Evolutionary conservation across 208 protist species (phyloP).

Genomic region (Novymonas esmeraldas): DNA sequence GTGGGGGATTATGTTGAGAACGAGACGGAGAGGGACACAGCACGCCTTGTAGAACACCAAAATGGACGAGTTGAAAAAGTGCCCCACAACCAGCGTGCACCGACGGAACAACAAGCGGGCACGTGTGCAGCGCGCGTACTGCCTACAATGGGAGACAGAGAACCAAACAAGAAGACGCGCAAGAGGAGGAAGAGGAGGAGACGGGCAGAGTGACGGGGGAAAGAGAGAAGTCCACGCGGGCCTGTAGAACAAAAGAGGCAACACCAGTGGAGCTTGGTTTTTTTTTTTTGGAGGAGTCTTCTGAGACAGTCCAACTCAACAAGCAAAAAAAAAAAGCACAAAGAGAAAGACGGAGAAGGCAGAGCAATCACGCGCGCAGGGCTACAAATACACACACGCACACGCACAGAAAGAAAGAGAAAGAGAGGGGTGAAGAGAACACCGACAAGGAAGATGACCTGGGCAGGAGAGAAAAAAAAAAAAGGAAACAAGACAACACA

Average conservation of each 20-base stretch:
- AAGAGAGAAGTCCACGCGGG: background rate
- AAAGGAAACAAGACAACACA: too few relatives aligned
- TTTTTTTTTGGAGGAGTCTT: too few relatives aligned
- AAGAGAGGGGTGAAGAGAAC: background rate
- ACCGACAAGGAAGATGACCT: background rate
- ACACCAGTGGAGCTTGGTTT: too few relatives aligned
- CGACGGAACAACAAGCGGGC: too few relatives aligned
- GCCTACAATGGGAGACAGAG: conserved; percentile 1
- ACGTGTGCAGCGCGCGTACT: too few relatives aligned
- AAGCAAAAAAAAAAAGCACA: background rate
- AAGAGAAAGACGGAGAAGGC: background rate
- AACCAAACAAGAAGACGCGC: background rate
- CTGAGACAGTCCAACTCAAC: too few relatives aligned
- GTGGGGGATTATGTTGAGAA: background rate
- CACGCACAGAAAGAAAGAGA: background rate
- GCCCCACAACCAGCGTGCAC: too few relatives aligned
- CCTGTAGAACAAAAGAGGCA: background rate
- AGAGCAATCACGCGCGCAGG: conserved; percentile 3
- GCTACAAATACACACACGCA: conserved; percentile 3
- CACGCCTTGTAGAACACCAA: too few relatives aligned
- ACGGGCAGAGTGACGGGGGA: background rate
- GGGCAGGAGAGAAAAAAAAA: background rate
- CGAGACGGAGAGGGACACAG: conserved; percentile 1
- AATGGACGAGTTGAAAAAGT: too few relatives aligned
- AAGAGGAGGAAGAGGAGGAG: conserved; percentile 5